Base-by-base conservation (phyloP, 78 protist species). In the Dictyostelium citrinum region DNA sequence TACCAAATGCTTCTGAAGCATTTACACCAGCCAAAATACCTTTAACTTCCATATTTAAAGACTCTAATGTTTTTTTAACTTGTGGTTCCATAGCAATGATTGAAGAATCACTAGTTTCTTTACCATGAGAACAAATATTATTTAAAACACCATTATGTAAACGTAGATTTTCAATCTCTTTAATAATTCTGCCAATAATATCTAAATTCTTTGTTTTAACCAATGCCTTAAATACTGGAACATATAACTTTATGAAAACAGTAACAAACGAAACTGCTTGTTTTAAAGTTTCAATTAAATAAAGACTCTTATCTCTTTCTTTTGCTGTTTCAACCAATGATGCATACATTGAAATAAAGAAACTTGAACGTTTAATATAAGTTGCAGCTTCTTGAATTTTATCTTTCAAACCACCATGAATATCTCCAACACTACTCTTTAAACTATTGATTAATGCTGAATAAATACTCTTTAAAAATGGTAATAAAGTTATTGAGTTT, bases 111-210 rank as follows among this genome's bases (percentile, higher is more conserved):
- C 78, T 61, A 27, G 12, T 20, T 27, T 58, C 35, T 68, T 85
- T 85, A 35, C 84, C 92, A 60, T 76, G 41, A 12, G 58, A 37
- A 60, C 92, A 85, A 45, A 85, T 74, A 14, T 58, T 24, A 46
- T 85, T 71, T 29, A 84, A 33, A 20, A 14, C 24, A 55, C 64
- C 64, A 55, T 55, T 55, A 6, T 55, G 64, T 20, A 55, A 55
- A 55, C 64, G 64, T 20, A 55, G 64, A 55, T 55, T 55, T 55
- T 55, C 64, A 55, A 55, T 55, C 24, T 55, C 27, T 41, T 35
- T 49, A 75, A 27, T 24, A 20, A 33, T 20, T 74, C 82, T 14
- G 58, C 55, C 9, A 35, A 14, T 5, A 0, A 7, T 22, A 16
- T 74, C 33, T n/a, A 20, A 24, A 17, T 35, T 20, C 24, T 70